phyloP scores from a whole-genome alignment of 1,139 yeast species.

The Magnusiomyces paraingens region DNA sequence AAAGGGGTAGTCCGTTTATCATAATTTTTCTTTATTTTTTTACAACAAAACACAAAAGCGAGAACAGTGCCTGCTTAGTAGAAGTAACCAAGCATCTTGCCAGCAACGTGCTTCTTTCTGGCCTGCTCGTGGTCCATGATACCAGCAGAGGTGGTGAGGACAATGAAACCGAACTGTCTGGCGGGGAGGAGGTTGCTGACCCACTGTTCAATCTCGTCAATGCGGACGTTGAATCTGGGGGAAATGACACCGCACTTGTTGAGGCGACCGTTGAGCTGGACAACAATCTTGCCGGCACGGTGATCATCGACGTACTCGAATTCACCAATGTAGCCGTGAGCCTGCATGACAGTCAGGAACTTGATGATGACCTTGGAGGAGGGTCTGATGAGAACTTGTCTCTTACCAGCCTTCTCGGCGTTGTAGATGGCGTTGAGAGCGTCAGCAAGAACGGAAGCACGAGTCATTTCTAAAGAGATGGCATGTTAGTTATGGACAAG shows the following conservation, averaged over 20 bases:
- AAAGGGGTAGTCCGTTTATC: background rate
- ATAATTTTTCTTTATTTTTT: background rate
- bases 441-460: slow-evolving; percentile 98
- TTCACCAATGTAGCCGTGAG: slow-evolving; percentile 99
- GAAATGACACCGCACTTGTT: slow-evolving; percentile 98
- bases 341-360: slow-evolving; percentile 96
- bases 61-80: slow-evolving; percentile 43
- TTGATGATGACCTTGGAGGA: slow-evolving; percentile 97
- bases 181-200: slow-evolving; percentile 96
- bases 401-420: slow-evolving; percentile 99
- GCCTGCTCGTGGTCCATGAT: slow-evolving; percentile 99
- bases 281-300: slow-evolving; percentile 97
- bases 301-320: slow-evolving; percentile 98
- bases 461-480: slow-evolving; percentile 60
- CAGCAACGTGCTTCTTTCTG: slow-evolving; percentile 99
- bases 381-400: slow-evolving; percentile 98
- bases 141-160: slow-evolving; percentile 98
- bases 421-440: slow-evolving; percentile 98
- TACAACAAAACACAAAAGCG: slow-evolving; percentile 2
- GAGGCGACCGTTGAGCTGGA: slow-evolving; percentile 94
- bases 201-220: slow-evolving; percentile 94
- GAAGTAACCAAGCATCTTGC: slow-evolving; percentile 94
- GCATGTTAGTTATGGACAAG: background rate
- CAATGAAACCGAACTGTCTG: slow-evolving; percentile 96
- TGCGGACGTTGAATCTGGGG: slow-evolving; percentile 95